Conservation (phyloP, 2,329 filamentous ascomycete genomes). For the Diaporthe ampelina region DNA sequence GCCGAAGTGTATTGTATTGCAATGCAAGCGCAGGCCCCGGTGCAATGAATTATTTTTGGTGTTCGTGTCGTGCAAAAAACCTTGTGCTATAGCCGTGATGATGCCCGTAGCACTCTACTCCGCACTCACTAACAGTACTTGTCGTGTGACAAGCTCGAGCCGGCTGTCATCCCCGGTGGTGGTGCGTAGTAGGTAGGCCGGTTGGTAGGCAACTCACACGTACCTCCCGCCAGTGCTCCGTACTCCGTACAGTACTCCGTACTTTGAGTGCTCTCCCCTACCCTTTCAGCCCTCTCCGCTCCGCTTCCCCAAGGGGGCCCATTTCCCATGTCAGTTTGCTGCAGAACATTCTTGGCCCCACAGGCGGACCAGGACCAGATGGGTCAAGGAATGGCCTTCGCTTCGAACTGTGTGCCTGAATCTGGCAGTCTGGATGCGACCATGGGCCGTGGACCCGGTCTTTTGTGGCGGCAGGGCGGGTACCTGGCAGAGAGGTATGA, state of each 20-base stretch:
- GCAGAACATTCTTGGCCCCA: slow-evolving; percentile 35
- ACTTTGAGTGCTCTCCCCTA: background rate
- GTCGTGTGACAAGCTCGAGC: slow-evolving; percentile 23
- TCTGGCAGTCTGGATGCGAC: slow-evolving; percentile 25
- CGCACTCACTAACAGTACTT: slow-evolving; percentile 3
- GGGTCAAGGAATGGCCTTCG: slow-evolving; percentile 27
- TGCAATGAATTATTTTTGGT: slow-evolving; percentile 31
- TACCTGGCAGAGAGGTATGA: slow-evolving; percentile 34
- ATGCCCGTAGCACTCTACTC: slow-evolving; percentile 15
- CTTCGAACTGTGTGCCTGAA: slow-evolving; percentile 23
- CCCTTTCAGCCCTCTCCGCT: slow-evolving; percentile 30
- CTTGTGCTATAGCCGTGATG: slow-evolving; percentile 20
- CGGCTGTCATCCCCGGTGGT: slow-evolving; percentile 37
- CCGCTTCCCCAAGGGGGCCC: slow-evolving; percentile 26
- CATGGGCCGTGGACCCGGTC: slow-evolving; percentile 18
- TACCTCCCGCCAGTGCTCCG: background rate
- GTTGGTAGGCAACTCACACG: background rate
- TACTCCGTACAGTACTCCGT: background rate
- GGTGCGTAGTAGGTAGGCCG: background rate
- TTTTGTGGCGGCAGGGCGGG: slow-evolving; percentile 10
- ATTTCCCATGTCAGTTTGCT: slow-evolving; percentile 31
- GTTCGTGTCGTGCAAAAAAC: slow-evolving; percentile 22
- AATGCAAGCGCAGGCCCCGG: background rate
- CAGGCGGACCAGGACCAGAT: slow-evolving; percentile 8
- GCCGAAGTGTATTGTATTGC: slow-evolving; percentile 8